Evolutionary conservation across 371 early-diverging fungal species (phyloP), one percentile per base, ranked within the genome.

Genomic region (Saksenaea vasiformis): DNA sequence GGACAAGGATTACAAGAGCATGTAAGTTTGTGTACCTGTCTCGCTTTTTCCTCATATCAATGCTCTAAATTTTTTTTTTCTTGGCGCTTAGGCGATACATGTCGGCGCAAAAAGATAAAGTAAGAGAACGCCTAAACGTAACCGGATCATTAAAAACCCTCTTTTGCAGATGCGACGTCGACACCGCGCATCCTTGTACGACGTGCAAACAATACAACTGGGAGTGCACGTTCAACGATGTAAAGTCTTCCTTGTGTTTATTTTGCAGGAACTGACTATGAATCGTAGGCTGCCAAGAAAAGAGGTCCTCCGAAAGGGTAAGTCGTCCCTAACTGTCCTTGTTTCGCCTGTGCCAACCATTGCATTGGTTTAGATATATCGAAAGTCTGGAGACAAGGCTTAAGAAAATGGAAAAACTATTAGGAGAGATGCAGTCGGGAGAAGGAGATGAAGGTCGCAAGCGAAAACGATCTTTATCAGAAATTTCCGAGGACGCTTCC

Each of bases 291-390:
- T 62, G 66, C 76, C 13, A 81, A 75, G 60, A 81, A 81, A 44
- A 69, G 82, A 56, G 82, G 82, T n/a, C 82, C 82, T 14, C 78
- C 75, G 31, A 78, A 78, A 66, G 78, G 78, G 77, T 77, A 73
- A 62, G 38, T 36, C 13, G 34, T 47, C 26, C 44, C 17, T 3
- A 53, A 5, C 14, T 38, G 24, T 38, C 1, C 34, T 35, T 28
- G 27, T 53, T 15, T 36, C 60, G 8, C 47, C 9, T 53, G 26
- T 8, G 27, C 2, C 47, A 26, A 58, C n/a, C 31, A 38, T 60
- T 24, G 51, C 3, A 14, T 39, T 39, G 11, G 13, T 44, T 15
- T 61, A 78, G 79, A 5, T 80, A 80, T 47, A 80, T 80, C 14
- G 80, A 80, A 35, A 74, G 66, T 41, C 61, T 80, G 35, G 80